Conservation (phyloP, 768 basidiomycete genomes). For the Lactarius trivialis region DNA sequence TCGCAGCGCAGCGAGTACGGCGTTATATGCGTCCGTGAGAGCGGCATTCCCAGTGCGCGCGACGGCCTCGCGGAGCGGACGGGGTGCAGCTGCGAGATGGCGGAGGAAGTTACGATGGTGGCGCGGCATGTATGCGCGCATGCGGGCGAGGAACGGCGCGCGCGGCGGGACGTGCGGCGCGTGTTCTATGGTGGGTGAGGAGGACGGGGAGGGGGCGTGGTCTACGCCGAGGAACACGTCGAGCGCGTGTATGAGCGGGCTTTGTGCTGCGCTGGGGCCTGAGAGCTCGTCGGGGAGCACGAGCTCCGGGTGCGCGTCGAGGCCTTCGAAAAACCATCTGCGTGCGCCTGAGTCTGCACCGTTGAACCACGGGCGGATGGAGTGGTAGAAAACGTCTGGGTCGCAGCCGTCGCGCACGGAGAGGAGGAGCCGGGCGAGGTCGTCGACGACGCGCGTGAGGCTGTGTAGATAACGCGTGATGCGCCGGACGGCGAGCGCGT, state of each 20-base stretch:
- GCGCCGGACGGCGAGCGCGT: slow-evolving; percentile 40
- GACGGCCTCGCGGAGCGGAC: slow-evolving; percentile 43
- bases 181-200: slow-evolving; percentile 5
- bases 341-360: slow-evolving; percentile 41
- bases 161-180: neutral
- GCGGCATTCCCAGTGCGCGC: slow-evolving; percentile 19
- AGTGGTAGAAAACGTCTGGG: slow-evolving; percentile 55
- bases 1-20: slow-evolving; percentile 44
- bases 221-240: slow-evolving; percentile 51
- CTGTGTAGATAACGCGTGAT: slow-evolving; percentile 54
- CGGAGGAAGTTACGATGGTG: slow-evolving; percentile 52
- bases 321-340: slow-evolving; percentile 42
- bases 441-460: slow-evolving; percentile 60
- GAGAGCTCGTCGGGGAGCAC: slow-evolving; percentile 37
- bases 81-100: slow-evolving; percentile 43
- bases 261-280: slow-evolving; percentile 58
- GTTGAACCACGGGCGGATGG: slow-evolving; percentile 57
- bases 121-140: slow-evolving; percentile 56
- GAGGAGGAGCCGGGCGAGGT: slow-evolving; percentile 54
- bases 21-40: slow-evolving; percentile 41
- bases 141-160: slow-evolving; percentile 42
- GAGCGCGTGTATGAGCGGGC: slow-evolving; percentile 49
- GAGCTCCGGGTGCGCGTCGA: slow-evolving; percentile 31
- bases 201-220: slow-evolving; percentile 31
- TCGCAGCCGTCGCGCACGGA: slow-evolving; percentile 63